Evolutionary conservation across 106 monocot species (phyloP), one percentile per base, ranked within the genome.

Genomic region (Triglochin maritima): DNA sequence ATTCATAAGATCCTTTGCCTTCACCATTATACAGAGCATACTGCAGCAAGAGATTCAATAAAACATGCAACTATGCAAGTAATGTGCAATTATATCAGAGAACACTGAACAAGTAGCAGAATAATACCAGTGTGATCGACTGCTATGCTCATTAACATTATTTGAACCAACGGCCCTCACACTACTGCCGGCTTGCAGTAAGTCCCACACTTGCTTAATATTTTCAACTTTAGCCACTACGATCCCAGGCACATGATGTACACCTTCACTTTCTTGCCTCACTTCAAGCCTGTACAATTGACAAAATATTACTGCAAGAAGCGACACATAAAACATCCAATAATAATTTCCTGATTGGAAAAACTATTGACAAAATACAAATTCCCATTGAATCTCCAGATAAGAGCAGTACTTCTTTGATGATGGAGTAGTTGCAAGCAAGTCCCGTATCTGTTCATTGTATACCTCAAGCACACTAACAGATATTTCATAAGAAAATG

Each of bases 391-490:
- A 11, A 56, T 52, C 13, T 53, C 17, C 9, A 74, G 49, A 74
- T 49, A 45, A 66, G 9, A 65, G 17, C 10, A 6, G n/a, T 79
- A 90, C 91, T 87, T 91, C 65, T 87, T 87, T 60, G 91, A 71
- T 65, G 91, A 82, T 67, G 90, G 85, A 44, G 85, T 77, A 8
- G 78, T 74, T 17, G 83, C 83, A 13, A 93, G 74, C 69, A 93
- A 76, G 68, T 93, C 92, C 62, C 88, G 76, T 54, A 93, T 93
- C 59, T 88, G 87, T 47, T 93, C 92, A 65, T 93, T 93, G 67
- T 93, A 93, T 10, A 93, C 88, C 74, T 93, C 92, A 49, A 93
- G 81, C 50, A 93, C 92, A 73, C 92, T 88, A 56, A 93, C 92
- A 42, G 85, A 86, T 16, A 93, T 81, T 54, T 61, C 65, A 44